Percentiles rank a stretch among this genome's conserved stretches.
These are phyloP conservation scores for Penicillium freii DNA, from an alignment of 2,329 filamentous ascomycete species.

Conservation along the genomic window DNA sequence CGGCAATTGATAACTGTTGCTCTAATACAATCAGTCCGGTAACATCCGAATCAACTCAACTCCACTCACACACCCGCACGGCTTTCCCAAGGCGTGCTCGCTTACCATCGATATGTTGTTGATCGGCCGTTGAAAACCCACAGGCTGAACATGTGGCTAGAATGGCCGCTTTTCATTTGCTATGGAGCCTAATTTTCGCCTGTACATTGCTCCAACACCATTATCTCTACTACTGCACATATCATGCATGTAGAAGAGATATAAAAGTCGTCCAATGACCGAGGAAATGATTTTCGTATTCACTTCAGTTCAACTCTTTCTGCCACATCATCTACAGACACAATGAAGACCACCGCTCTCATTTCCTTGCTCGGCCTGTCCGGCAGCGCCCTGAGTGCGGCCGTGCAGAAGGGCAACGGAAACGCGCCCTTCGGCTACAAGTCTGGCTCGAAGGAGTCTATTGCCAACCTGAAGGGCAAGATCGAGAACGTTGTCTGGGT, in stretches of 20 bases:
- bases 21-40: background rate
- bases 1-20: background rate
- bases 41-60: background rate
- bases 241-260: background rate
- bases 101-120: background rate
- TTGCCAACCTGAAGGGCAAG: slow-evolving; percentile 35
- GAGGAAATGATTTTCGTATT: slow-evolving; percentile 15
- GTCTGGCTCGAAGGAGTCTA: slow-evolving; percentile 31
- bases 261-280: slow-evolving; percentile 12
- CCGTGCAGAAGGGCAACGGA: slow-evolving; percentile 2
- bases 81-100: background rate
- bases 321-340: background rate
- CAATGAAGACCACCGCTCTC: slow-evolving; percentile 24
- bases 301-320: slow-evolving; percentile 1
- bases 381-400: slow-evolving; percentile 18
- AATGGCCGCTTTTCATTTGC: slow-evolving; percentile 1
- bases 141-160: background rate
- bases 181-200: no score
- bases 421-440: slow-evolving; percentile 24
- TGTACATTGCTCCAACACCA: background rate
- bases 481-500: slow-evolving; percentile 37
- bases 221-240: background rate
- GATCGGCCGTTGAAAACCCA: background rate
- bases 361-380: slow-evolving; percentile 21
- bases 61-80: background rate